A percentile compares a stretch with the other conserved stretches of the same genome.
These are phyloP conservation scores for Pseudocercospora ulei DNA, from an alignment of 2,329 filamentous ascomycete genomes.

Conservation along the genomic window DNA sequence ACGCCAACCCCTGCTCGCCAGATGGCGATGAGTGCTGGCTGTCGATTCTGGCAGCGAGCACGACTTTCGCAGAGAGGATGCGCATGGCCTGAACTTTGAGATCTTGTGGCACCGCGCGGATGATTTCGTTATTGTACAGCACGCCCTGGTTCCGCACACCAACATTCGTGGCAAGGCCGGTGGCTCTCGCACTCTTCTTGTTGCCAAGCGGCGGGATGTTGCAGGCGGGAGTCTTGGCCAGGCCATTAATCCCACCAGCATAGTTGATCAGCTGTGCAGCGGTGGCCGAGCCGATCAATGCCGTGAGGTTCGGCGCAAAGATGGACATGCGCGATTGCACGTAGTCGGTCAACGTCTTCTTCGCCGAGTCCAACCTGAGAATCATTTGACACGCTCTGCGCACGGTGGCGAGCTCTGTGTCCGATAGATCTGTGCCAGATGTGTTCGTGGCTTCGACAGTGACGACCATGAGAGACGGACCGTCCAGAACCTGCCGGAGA, in stretches of 20 bases:
- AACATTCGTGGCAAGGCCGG: constrained; percentile 81
- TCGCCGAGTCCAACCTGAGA: constrained; percentile 76
- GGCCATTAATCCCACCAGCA: constrained; percentile 73
- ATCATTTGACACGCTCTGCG: constrained; percentile 76
- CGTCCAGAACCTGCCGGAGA: constrained; percentile 72
- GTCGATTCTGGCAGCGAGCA: constrained; percentile 86
- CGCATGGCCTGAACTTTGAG: constrained; percentile 89
- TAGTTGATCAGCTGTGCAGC: constrained; percentile 95
- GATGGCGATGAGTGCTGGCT: constrained; percentile 71
- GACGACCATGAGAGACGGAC: constrained; percentile 87
- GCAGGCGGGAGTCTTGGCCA: constrained; percentile 87
- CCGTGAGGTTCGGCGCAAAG: constrained; percentile 88
- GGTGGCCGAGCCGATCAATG: constrained; percentile 80
- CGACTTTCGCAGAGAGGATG: constrained; percentile 84
- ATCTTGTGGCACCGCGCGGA: constrained; percentile 73
- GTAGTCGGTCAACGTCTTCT: constrained; percentile 78
- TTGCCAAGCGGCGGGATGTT: constrained; percentile 86
- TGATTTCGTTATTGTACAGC: constrained; percentile 82
- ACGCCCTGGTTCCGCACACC: constrained; percentile 86
- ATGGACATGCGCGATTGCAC: constrained; percentile 95
- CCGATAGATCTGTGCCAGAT: constrained; percentile 64
- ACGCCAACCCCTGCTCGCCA: constrained; percentile 69
- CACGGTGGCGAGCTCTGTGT: constrained; percentile 65
- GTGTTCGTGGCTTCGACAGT: constrained; percentile 89
- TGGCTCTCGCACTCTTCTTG: constrained; percentile 66